Conservation (phyloP, 192 early-diverging fungal species). For the Gamsiella multidivaricata region DNA sequence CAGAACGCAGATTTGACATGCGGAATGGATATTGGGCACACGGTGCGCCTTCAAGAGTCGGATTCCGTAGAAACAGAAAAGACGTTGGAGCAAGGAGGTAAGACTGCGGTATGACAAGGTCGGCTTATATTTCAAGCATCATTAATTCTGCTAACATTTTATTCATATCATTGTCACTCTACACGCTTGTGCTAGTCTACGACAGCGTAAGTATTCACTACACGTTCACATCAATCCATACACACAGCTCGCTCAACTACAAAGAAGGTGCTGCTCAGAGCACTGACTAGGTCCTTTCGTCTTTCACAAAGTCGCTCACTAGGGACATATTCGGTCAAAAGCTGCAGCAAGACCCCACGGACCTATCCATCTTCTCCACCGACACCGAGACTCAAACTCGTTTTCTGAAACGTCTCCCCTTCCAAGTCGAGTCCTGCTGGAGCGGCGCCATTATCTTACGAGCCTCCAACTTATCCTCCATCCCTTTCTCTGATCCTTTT, state of each 20-base stretch:
- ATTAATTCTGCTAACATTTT: no score
- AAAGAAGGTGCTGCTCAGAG: no score
- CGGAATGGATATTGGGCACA: constrained; percentile 53
- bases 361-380: constrained; percentile 7
- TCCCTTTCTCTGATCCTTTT: not conserved
- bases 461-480: not conserved
- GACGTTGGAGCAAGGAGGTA: no score
- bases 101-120: no score
- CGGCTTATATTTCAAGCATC: no score
- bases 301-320: constrained; percentile 6
- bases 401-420: constrained; percentile 31
- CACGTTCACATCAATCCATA: not conserved
- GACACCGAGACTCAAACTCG: constrained; percentile 3
- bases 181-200: not conserved
- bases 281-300: not conserved
- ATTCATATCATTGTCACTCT: no score
- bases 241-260: not conserved
- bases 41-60: not conserved
- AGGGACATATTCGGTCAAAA: constrained; percentile 20
- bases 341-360: not conserved
- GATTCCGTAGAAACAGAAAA: no score
- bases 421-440: constrained; percentile 41
- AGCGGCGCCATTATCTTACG: constrained; percentile 15
- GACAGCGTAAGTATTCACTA: constrained; percentile 2
- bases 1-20: constrained; percentile 61